phyloP scores from a whole-genome alignment of 106 monocot genomes.

The Dactylorhiza incarnata region DNA sequence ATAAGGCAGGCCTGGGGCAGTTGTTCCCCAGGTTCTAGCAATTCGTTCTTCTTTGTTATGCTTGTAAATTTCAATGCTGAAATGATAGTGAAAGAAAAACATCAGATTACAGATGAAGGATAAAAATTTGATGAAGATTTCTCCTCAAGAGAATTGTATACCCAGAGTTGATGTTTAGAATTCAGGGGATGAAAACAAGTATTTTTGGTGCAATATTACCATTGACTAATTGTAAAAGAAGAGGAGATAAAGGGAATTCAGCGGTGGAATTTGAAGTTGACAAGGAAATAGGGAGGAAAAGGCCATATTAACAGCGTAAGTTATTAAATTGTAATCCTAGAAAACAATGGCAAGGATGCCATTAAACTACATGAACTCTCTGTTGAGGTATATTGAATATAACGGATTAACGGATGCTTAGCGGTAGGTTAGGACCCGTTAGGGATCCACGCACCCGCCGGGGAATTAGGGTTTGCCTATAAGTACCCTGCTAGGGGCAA shows the following conservation, averaged over 20 bases:
- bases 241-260: background rate
- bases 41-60: slow-evolving; percentile 94
- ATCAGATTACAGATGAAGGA: background rate
- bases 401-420: too few relatives aligned
- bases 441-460: too few relatives aligned
- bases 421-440: too few relatives aligned
- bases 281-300: background rate
- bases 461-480: too few relatives aligned
- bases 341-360: too few relatives aligned
- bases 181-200: background rate
- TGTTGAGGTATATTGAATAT: too few relatives aligned
- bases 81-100: slow-evolving; percentile 10
- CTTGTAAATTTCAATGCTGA: slow-evolving; percentile 91
- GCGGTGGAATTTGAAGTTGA: background rate
- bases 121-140: background rate
- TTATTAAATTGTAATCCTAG: too few relatives aligned
- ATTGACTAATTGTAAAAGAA: background rate
- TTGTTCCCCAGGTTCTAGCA: slow-evolving; percentile 96
- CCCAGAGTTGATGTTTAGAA: background rate
- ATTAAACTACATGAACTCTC: too few relatives aligned
- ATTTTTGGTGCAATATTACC: background rate
- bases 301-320: too few relatives aligned
- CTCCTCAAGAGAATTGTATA: background rate
- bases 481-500: too few relatives aligned
- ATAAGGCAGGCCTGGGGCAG: slow-evolving; percentile 76